Base-by-base conservation (phyloP, 2,329 filamentous ascomycete genomes). In the Aureobasidium sp. region DNA sequence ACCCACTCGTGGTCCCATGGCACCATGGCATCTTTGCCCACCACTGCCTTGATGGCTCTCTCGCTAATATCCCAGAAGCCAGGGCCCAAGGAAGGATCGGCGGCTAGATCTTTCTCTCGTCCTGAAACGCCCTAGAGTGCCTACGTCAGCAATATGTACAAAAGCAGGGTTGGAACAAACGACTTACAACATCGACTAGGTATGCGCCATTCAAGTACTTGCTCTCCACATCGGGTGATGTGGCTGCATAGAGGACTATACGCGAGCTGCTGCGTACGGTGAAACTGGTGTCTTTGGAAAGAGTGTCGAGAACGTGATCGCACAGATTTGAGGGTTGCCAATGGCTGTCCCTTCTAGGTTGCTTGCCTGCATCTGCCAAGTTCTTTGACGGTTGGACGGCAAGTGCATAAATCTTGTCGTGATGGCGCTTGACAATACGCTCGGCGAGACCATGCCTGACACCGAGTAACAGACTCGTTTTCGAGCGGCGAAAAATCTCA, bases 121-220 rank as follows among this genome's bases (percentile, higher is more conserved):
- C 45, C 45, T 42, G 44, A 22, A 15, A 50, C 27, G 8, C 57
- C 57, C 45, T 49, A 8, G 17, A 12, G 39, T 35, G 9, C 4
- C 1, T 31, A 45, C 29, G 53, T 57, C 29, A 57, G 53, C 5
- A 35, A 24, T 3, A 5, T 33, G 53, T n/a, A 24, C 19, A 22
- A n/a, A 31, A 27, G 8, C 12, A 19, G 17, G 52, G 11, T 31
- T 27, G 15, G 12, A 5, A 12, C 14, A 7, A 40, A 29, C 31
- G 24, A 19, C 54, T 58, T 48, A 58, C 54, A 14, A 58, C 54
- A 22, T 60, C 57, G 24, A 60, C 57, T 22, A 60, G 24, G 12
- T 60, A 60, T 24, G 57, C 57, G 9, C 57, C 57, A 24, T 60
- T 60, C 22, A 60, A 27, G n/a, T 60, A 60, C 19, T 60, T 15